A percentile compares a stretch with the other conserved stretches of the same genome.
Conservation (phyloP, 192 early-diverging fungal species). For the Umbelopsis ramanniana region DNA sequence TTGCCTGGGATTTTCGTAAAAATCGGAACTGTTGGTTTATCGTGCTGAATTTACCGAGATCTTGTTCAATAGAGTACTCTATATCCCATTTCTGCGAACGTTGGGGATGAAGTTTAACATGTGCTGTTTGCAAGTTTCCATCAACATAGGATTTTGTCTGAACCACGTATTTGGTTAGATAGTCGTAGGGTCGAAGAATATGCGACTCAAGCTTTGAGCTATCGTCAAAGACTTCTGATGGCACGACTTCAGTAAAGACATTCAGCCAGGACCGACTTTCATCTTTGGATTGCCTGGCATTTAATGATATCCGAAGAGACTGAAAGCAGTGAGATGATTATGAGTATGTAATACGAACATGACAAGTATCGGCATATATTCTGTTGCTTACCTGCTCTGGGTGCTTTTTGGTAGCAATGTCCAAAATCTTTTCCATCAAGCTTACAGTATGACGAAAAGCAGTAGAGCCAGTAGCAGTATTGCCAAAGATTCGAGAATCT, state of each 20-base stretch:
- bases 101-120: slow-evolving; percentile 35
- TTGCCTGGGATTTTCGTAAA: slow-evolving; percentile 23
- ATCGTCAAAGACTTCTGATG: slow-evolving; percentile 31
- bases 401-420: slow-evolving; percentile 60
- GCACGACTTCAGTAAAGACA: slow-evolving; percentile 60
- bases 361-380: too few relatives aligned
- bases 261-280: slow-evolving; percentile 21
- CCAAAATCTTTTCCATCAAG: slow-evolving; percentile 67
- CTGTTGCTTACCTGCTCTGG: slow-evolving; percentile 49
- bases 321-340: neutral
- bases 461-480: slow-evolving; percentile 65
- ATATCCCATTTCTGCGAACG: slow-evolving; percentile 30
- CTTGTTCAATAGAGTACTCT: neutral
- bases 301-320: slow-evolving; percentile 62
- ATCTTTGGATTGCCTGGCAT: slow-evolving; percentile 24
- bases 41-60: neutral
- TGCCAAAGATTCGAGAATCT: slow-evolving; percentile 80
- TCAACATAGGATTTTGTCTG: slow-evolving; percentile 49
- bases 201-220: slow-evolving; percentile 27
- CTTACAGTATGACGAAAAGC: slow-evolving; percentile 69
- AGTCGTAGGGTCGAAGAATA: slow-evolving; percentile 22
- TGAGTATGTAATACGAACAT: neutral
- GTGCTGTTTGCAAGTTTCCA: slow-evolving; percentile 36
- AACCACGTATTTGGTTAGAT: slow-evolving; percentile 46
- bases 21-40: slow-evolving; percentile 5